Evolutionary conservation across 495 filamentous ascomycete genomes (phyloP).

Genomic region (Lepraria neglecta): DNA sequence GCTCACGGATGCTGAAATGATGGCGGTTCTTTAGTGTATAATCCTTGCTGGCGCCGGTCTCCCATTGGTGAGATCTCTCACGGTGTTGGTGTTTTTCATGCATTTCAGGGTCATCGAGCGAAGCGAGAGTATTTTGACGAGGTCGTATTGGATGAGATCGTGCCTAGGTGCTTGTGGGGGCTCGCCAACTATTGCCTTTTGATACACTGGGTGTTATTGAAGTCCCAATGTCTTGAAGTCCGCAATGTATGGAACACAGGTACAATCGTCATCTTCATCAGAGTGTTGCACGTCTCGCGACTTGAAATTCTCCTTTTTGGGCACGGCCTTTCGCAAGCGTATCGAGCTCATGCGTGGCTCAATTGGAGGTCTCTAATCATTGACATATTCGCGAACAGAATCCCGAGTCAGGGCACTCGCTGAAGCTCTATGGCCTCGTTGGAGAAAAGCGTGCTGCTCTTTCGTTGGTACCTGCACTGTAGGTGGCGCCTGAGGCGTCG

Average conservation of each 20-base stretch:
- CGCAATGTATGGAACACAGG: constrained; percentile 30
- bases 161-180: background rate
- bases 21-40: constrained; percentile 30
- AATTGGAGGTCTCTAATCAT: constrained; percentile 36
- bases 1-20: constrained; percentile 31
- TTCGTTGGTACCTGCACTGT: constrained; percentile 27
- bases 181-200: constrained; percentile 8
- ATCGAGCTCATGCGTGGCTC: constrained; percentile 34
- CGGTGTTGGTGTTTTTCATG: constrained; percentile 19
- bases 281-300: constrained; percentile 10
- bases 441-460: constrained; percentile 20
- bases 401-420: constrained; percentile 20
- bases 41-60: constrained; percentile 8
- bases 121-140: constrained; percentile 17
- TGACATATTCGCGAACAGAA: constrained; percentile 31
- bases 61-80: constrained; percentile 20
- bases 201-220: constrained; percentile 28
- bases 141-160: background rate
- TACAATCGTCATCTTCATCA: constrained; percentile 24
- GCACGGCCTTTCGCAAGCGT: constrained; percentile 23
- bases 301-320: constrained; percentile 13
- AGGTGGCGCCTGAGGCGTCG: constrained; percentile 24
- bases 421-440: constrained; percentile 31
- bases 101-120: constrained; percentile 9
- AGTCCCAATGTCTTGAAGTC: constrained; percentile 32